phyloP scores from a whole-genome alignment of 306 rosid genomes.

The Alnus rubra region DNA sequence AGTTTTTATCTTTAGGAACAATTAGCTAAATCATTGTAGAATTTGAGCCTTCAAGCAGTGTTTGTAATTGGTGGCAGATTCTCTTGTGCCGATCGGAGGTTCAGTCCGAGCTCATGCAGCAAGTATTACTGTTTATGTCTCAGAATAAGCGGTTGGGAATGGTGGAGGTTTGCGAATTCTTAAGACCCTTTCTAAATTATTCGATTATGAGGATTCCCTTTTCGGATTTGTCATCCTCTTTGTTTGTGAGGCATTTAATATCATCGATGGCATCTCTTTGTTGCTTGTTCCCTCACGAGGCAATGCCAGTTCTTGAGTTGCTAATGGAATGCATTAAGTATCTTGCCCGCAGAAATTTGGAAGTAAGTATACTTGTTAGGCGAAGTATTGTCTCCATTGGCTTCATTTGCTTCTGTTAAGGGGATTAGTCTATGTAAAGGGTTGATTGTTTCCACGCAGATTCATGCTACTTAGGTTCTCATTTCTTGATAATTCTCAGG shows the following conservation, averaged over 20 bases:
- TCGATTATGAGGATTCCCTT: conserved; percentile 54
- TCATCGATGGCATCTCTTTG: conserved; percentile 68
- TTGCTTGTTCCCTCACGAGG: conserved; percentile 63
- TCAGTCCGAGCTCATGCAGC: conserved; percentile 78
- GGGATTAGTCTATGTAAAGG: conserved; percentile 18
- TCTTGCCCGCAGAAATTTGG: conserved; percentile 49
- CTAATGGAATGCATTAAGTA: conserved; percentile 57
- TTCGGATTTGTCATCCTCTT: conserved; percentile 50
- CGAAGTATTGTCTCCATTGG: conserved; percentile 20
- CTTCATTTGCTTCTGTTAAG: conserved; percentile 8
- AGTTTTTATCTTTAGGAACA: too few species aligned
- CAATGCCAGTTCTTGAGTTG: conserved; percentile 70
- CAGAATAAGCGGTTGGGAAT: conserved; percentile 61
- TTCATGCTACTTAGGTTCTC: conserved; percentile 13
- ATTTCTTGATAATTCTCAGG: conserved; percentile 47
- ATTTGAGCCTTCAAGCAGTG: conserved; percentile 22
- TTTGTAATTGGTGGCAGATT: conserved; percentile 50
- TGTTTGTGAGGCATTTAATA: conserved; percentile 58
- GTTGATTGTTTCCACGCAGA: background rate
- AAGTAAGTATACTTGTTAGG: conserved; percentile 53
- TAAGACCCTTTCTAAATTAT: conserved; percentile 65
- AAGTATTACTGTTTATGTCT: conserved; percentile 63
- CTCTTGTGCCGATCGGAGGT: conserved; percentile 65
- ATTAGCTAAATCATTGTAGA: background rate
- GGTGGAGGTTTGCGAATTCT: conserved; percentile 64